Evolutionary conservation across 208 protist genomes (phyloP), one percentile per base, ranked within the genome.

Genomic region (Trypanosoma platydactyli): DNA sequence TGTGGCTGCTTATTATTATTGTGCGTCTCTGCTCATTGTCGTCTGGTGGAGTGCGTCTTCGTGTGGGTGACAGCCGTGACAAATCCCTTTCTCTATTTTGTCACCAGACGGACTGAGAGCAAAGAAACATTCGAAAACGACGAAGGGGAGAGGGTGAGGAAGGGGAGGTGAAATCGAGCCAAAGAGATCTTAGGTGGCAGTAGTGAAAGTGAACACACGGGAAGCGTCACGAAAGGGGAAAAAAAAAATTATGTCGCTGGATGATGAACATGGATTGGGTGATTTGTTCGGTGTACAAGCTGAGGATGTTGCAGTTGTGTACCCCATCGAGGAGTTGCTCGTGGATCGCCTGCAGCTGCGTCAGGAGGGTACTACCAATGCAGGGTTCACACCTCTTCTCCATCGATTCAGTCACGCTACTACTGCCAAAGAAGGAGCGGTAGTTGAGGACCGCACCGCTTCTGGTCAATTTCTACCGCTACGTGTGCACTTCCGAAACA

Each of bases 401-500:
- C 58, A 83, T 46, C 76, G 68, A 55, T 88, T 91, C 55, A 80
- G 89, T 50, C 24, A 52, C 48, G 5, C 16, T n/a, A 5, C 54
- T 40, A 41, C 66, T 27, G 33, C 16, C 41, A 42, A 16, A 52
- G 59, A 15, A 6, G 57, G 25, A 6, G 63, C 11, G 0, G 64
- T 68, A 15, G 13, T 62, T 27, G 62, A 82, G 46, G 66, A 71
- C n/a, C 50, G 79, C 35, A 62, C 30, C 9, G 40, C 42, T 11
- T 30, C 73, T 0, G 27, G 44, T 9, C 33, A 38, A 1, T 75
- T 80, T 1, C 49, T 57, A 0, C 80, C 79, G 25, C 69, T 89
- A n/a, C 54, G 55, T 12, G 81, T 93, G 16, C 71, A 81, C 51
- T 89, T 80, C 64, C 84, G 89, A 13, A 83, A 90, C 50, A 93